Percentiles rank a stretch among this genome's conserved stretches.
These are phyloP conservation scores for Pyrenophora seminiperda DNA, from an alignment of 2,329 filamentous ascomycete genomes.

Conservation along the genomic window DNA sequence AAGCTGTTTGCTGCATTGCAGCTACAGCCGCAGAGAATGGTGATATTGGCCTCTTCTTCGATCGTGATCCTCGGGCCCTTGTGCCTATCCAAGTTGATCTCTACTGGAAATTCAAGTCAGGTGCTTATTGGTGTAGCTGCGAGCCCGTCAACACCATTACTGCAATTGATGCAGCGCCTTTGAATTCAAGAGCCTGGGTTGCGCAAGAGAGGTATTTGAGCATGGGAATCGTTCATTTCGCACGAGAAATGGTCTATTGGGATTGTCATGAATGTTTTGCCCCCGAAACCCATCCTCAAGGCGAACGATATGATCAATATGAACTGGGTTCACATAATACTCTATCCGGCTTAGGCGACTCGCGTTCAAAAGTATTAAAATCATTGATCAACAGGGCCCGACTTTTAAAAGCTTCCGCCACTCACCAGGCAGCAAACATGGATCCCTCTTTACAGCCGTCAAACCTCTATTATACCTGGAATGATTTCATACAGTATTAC, in stretches of 20 bases:
- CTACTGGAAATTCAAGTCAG: neutral
- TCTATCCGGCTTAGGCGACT: too few relatives aligned
- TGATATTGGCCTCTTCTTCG: constrained; percentile 2
- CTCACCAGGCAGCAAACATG: too few relatives aligned
- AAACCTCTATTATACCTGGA: neutral
- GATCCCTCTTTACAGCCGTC: too few relatives aligned
- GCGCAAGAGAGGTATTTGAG: constrained; percentile 22
- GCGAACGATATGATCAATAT: too few relatives aligned
- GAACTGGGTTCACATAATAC: too few relatives aligned
- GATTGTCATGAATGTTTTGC: constrained; percentile 17
- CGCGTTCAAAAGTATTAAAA: too few relatives aligned
- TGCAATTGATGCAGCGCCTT: constrained; percentile 3
- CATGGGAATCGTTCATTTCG: constrained; percentile 19
- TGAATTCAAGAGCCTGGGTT: constrained; percentile 24
- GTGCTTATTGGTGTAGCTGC: neutral
- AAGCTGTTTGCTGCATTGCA: constrained; percentile 15
- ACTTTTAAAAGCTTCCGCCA: too few relatives aligned
- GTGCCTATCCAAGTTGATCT: neutral
- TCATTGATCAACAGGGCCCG: too few relatives aligned
- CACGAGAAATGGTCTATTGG: constrained; percentile 15
- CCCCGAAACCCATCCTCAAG: too few relatives aligned
- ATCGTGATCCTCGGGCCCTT: neutral
- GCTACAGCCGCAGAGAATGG: constrained; percentile 8
- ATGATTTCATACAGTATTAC: neutral
- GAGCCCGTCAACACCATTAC: neutral